phyloP scores from a whole-genome alignment of 2,329 filamentous ascomycete genomes.

The Botryotinia calthae region DNA sequence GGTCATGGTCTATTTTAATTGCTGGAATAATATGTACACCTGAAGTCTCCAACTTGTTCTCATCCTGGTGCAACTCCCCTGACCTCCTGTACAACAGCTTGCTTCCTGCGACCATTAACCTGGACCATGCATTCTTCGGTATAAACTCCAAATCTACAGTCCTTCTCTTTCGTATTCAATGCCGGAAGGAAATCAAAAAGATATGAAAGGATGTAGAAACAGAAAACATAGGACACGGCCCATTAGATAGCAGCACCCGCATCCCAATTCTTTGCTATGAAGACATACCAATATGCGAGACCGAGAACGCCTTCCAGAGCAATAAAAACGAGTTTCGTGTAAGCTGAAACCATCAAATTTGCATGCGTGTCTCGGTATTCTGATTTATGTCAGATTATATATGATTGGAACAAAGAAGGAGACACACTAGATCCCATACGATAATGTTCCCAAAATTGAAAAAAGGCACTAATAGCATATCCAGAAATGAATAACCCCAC shows the following conservation, averaged over 20 bases:
- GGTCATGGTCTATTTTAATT: not conserved
- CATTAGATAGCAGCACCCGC: constrained; percentile 74
- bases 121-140: constrained; percentile 9
- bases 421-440: constrained; percentile 69
- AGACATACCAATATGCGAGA: constrained; percentile 77
- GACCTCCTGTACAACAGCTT: not conserved
- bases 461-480: constrained; percentile 79
- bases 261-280: constrained; percentile 64
- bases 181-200: constrained; percentile 82
- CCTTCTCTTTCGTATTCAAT: constrained; percentile 11
- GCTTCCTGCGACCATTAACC: not conserved
- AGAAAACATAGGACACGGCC: constrained; percentile 77
- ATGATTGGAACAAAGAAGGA: not conserved
- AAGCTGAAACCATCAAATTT: constrained; percentile 58
- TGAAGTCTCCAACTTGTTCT: not conserved
- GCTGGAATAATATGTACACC: not conserved
- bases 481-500: constrained; percentile 79
- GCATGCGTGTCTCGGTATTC: constrained; percentile 14
- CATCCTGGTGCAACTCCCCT: not conserved
- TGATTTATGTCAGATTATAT: not conserved
- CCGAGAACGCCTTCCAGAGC: constrained; percentile 83
- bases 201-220: constrained; percentile 82
- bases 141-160: constrained; percentile 12
- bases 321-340: constrained; percentile 66
- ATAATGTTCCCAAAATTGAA: constrained; percentile 86